Conservation (phyloP, 768 basidiomycete genomes). For the Phanerochaete carnosa region DNA sequence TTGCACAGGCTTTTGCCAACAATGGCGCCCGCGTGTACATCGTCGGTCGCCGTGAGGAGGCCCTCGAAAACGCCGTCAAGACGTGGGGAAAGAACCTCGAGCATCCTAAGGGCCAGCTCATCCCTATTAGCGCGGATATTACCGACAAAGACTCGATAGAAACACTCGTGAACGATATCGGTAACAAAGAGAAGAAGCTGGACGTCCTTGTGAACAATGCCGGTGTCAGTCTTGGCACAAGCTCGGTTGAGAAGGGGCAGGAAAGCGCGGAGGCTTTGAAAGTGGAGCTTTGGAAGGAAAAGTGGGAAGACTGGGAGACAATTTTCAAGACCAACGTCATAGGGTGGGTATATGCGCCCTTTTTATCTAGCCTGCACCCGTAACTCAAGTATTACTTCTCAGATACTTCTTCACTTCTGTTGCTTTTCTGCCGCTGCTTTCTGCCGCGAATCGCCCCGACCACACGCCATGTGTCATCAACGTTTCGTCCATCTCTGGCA, state of each 20-base stretch:
- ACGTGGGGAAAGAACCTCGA: slow-evolving; percentile 24
- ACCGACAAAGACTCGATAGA: slow-evolving; percentile 27
- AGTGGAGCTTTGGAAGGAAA: slow-evolving; percentile 29
- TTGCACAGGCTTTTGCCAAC: slow-evolving; percentile 37
- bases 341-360: slow-evolving; percentile 13
- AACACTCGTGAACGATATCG: slow-evolving; percentile 21
- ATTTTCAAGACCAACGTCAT: slow-evolving; percentile 33
- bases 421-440: slow-evolving; percentile 43
- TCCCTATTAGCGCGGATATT: slow-evolving; percentile 25
- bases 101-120: slow-evolving; percentile 27
- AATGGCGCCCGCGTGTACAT: slow-evolving; percentile 43
- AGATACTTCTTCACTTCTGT: slow-evolving; percentile 41
- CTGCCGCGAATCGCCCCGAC: slow-evolving; percentile 27
- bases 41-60: slow-evolving; percentile 31
- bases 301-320: slow-evolving; percentile 27
- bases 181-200: slow-evolving; percentile 25
- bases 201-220: slow-evolving; percentile 35
- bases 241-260: slow-evolving; percentile 25
- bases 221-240: slow-evolving; percentile 23
- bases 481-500: slow-evolving; percentile 39
- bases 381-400: neutral
- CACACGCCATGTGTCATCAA: slow-evolving; percentile 40
- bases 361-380: neutral
- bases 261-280: slow-evolving; percentile 24
- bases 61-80: slow-evolving; percentile 26